Base-by-base conservation (phyloP, 169 alveolate genomes). In the Plasmodium knowlesi region DNA sequence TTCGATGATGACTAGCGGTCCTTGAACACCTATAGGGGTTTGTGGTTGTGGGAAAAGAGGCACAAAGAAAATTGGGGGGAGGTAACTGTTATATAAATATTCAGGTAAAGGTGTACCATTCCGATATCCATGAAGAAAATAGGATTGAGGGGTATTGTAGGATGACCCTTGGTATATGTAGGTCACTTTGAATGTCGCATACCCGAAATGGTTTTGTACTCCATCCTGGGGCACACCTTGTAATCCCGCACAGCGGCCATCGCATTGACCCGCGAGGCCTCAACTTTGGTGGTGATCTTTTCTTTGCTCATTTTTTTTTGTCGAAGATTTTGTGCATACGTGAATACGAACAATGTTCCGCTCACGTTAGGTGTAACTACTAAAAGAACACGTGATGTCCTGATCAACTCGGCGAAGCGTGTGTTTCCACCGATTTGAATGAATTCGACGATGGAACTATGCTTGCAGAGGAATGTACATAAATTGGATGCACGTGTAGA, bases 1-100 rank as follows among this genome's bases (percentile, higher is more conserved):
- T 88, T 99, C 99, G 80, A 99, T 98, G 78, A 99, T 98, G 91
- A 99, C 99, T 90, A 99, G 96, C 50, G 99, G 99, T 12, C 99
- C 99, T 94, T 98, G 99, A 28, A 98, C 99, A 86, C 99, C 99
- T 83, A 80, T 95, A 89, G 5, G 81, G 5, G 41, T 61, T 34
- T 14, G 39, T 10, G 32, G n/a, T n/a, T n/a, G n/a, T n/a, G n/a
- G n/a, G n/a, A n/a, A n/a, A n/a, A n/a, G n/a, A n/a, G n/a, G n/a
- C n/a, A n/a, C n/a, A n/a, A n/a, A n/a, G n/a, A n/a, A n/a, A n/a
- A n/a, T n/a, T n/a, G n/a, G n/a, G n/a, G n/a, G n/a, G n/a, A n/a
- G n/a, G n/a, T n/a, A 28, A 25, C 6, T 50, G 46, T 3, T 41
- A 41, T 72, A 43, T 53, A 53, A 9, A 3, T 9, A n/a, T 30